Evolutionary conservation across 2,329 filamentous ascomycete species (phyloP).

Genomic region (Raffaelea albimanens): DNA sequence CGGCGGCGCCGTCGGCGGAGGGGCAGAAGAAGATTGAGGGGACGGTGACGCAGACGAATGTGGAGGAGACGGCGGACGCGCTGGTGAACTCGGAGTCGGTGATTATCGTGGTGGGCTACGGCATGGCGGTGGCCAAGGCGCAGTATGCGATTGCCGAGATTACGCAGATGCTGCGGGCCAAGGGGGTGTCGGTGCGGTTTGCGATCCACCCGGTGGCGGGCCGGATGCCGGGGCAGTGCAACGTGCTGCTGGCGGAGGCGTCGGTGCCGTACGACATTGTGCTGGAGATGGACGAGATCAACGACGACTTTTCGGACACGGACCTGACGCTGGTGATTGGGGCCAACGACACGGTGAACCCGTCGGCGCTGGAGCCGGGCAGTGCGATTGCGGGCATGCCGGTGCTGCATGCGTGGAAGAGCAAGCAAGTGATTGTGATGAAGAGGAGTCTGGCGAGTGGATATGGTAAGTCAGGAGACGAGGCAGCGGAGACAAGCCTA

Average conservation of each 20-base stretch:
- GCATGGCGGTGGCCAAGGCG: slow-evolving; percentile 90
- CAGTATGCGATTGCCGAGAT: slow-evolving; percentile 87
- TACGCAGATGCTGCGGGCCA: slow-evolving; percentile 60
- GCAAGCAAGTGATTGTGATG: slow-evolving; percentile 87
- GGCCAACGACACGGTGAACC: slow-evolving; percentile 88
- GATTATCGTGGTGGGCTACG: slow-evolving; percentile 85
- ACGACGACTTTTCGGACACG: slow-evolving; percentile 79
- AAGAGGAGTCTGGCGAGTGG: slow-evolving; percentile 84
- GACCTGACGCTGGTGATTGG: slow-evolving; percentile 84
- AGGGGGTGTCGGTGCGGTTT: slow-evolving; percentile 74
- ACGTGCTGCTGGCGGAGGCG: slow-evolving; percentile 81
- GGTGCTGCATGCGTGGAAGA: slow-evolving; percentile 87
- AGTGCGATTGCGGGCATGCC: slow-evolving; percentile 88
- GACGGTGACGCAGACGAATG: slow-evolving; percentile 63
- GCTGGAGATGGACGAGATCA: slow-evolving; percentile 93
- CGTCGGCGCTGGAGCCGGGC: slow-evolving; percentile 74
- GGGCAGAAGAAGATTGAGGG: slow-evolving; percentile 70
- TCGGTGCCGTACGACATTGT: slow-evolving; percentile 87
- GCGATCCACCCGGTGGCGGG: slow-evolving; percentile 87
- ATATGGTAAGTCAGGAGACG: slow-evolving; percentile 50
- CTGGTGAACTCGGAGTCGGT: slow-evolving; percentile 71
- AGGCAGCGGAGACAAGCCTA: no score
- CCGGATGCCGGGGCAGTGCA: slow-evolving; percentile 89
- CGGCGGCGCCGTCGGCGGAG: slow-evolving; percentile 43
- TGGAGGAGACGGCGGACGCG: slow-evolving; percentile 73